These are phyloP conservation scores for Salvia splendens DNA, from an alignment of 257 asterid genomes.

Conservation along the genomic window DNA sequence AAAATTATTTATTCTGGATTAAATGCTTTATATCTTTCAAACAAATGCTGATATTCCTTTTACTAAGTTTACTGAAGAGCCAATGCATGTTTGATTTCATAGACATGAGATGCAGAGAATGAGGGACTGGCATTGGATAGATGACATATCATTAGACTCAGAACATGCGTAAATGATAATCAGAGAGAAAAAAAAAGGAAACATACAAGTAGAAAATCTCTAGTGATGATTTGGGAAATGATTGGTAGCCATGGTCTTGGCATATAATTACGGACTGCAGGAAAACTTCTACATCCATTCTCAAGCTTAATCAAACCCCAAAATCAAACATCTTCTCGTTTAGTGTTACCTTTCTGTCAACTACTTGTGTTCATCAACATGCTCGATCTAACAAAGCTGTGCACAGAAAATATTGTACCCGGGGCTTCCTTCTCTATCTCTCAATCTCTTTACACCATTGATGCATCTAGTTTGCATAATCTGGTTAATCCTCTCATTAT, in stretches of 20 bases:
- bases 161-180: neutral
- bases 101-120: constrained; percentile 16
- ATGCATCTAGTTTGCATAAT: too few species aligned
- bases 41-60: neutral
- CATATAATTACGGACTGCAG: neutral
- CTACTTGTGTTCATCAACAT: neutral
- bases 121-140: neutral
- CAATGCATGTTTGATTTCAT: constrained; percentile 7
- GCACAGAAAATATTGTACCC: neutral
- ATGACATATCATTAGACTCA: neutral
- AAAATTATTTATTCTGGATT: constrained; percentile 1
- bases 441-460: neutral
- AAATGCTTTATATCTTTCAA: constrained; percentile 13
- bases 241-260: neutral
- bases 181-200: neutral
- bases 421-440: constrained; percentile 3
- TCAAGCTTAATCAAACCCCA: neutral
- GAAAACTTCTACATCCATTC: constrained; percentile 1
- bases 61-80: neutral
- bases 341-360: constrained; percentile 1
- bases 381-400: neutral
- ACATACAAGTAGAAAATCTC: neutral
- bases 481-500: too few species aligned
- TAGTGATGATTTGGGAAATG: neutral
- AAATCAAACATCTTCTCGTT: neutral